Conservation (phyloP, 257 asterid genomes). For the Przewalskia tangutica region DNA sequence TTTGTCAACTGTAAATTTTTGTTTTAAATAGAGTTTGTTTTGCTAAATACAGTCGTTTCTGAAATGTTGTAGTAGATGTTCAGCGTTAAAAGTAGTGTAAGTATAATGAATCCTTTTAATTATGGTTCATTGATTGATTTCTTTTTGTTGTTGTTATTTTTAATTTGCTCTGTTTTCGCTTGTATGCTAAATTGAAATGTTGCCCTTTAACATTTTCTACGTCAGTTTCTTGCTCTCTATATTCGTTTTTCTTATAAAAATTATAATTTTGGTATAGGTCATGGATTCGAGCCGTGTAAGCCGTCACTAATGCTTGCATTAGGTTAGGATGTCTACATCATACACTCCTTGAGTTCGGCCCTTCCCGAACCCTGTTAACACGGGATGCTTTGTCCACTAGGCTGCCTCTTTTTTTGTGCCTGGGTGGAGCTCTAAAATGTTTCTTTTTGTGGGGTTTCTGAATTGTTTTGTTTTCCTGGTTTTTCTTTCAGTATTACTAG, state of each 20-base stretch:
- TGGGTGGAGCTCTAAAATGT: background rate
- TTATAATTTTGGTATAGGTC: background rate
- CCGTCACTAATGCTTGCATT: no score
- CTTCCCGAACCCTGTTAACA: no score
- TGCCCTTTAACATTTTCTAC: background rate
- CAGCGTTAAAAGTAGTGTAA: background rate
- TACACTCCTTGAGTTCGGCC: no score
- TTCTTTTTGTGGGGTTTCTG: background rate
- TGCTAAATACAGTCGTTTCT: background rate
- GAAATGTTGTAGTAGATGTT: background rate
- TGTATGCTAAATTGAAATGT: background rate
- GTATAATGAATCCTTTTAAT: background rate
- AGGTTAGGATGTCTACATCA: no score
- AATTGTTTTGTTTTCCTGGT: background rate
- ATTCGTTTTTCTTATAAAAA: background rate
- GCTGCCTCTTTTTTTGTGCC: background rate
- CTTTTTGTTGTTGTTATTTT: background rate
- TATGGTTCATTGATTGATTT: background rate
- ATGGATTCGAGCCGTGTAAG: no score
- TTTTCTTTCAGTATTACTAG: background rate
- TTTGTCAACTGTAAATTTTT: background rate
- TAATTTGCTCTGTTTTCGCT: background rate
- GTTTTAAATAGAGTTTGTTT: background rate
- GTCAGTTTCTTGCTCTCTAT: background rate
- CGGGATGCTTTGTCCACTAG: no score